These are phyloP conservation scores for Camelina hispida DNA, from an alignment of 345 rosid species.

Conservation along the genomic window DNA sequence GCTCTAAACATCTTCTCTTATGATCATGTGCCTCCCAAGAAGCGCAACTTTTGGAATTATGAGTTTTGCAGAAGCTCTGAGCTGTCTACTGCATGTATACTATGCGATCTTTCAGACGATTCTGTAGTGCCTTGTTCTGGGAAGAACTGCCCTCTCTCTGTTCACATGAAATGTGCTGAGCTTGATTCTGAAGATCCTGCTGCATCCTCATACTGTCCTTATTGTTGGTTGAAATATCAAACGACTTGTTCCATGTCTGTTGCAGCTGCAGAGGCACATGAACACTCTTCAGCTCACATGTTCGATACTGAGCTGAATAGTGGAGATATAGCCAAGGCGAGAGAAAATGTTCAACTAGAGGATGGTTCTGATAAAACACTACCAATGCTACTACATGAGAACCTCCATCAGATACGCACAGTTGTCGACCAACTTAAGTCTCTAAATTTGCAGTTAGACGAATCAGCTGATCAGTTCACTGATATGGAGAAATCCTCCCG, in stretches of 20 bases:
- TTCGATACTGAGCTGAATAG: background rate
- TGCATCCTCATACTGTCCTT: background rate
- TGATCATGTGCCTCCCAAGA: background rate
- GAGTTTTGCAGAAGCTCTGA: background rate
- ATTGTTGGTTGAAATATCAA: constrained; percentile 3
- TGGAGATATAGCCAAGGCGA: background rate
- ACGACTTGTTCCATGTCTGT: background rate
- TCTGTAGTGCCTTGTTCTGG: background rate
- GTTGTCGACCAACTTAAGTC: background rate
- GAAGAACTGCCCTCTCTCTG: background rate
- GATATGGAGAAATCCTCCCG: background rate
- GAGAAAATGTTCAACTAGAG: background rate
- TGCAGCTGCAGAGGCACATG: background rate
- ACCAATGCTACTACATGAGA: background rate
- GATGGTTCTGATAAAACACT: background rate
- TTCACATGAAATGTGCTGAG: background rate
- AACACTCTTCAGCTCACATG: background rate
- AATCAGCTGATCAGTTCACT: background rate
- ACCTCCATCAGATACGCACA: background rate
- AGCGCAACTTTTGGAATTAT: background rate
- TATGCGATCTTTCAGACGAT: constrained; percentile 1
- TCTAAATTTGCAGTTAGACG: background rate
- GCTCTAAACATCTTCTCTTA: background rate
- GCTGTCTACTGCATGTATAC: background rate
- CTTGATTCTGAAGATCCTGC: background rate